Evolutionary conservation across 2,329 filamentous ascomycete species (phyloP).

Genomic region (Penicillium sp.): DNA sequence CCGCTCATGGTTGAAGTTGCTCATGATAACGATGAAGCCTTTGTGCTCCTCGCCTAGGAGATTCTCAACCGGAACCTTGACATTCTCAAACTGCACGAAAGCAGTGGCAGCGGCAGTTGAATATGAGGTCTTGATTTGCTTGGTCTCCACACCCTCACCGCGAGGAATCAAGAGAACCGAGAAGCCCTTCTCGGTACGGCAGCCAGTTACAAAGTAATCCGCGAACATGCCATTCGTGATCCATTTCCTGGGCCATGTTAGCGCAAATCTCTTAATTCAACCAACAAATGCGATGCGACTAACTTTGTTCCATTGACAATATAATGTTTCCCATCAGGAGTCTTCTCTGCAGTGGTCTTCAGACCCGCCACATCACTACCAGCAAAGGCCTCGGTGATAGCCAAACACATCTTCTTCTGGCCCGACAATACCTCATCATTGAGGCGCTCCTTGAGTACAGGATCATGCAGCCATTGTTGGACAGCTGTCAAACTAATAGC

Average conservation of each 20-base stretch:
- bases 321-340: constrained; percentile 71
- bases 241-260: constrained; percentile 69
- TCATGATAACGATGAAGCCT: constrained; percentile 79
- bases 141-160: constrained; percentile 65
- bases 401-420: constrained; percentile 84
- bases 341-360: constrained; percentile 75
- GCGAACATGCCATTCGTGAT: constrained; percentile 78
- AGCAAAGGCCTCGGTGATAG: constrained; percentile 86
- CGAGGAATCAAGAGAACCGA: constrained; percentile 74
- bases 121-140: constrained; percentile 66
- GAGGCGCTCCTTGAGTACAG: constrained; percentile 64
- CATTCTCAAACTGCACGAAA: constrained; percentile 80
- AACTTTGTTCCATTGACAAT: constrained; percentile 51
- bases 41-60: constrained; percentile 80
- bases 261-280: not conserved
- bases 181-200: constrained; percentile 75
- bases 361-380: constrained; percentile 79
- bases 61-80: constrained; percentile 78
- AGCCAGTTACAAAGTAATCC: constrained; percentile 81
- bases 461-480: constrained; percentile 72
- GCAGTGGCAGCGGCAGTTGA: constrained; percentile 75
- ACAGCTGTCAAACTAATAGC: constrained; percentile 77
- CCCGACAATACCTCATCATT: constrained; percentile 72
- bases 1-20: constrained; percentile 86
- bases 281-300: not conserved